Base-by-base conservation (phyloP, 2,329 filamentous ascomycete species). In the Aspergillus ochraceus region DNA sequence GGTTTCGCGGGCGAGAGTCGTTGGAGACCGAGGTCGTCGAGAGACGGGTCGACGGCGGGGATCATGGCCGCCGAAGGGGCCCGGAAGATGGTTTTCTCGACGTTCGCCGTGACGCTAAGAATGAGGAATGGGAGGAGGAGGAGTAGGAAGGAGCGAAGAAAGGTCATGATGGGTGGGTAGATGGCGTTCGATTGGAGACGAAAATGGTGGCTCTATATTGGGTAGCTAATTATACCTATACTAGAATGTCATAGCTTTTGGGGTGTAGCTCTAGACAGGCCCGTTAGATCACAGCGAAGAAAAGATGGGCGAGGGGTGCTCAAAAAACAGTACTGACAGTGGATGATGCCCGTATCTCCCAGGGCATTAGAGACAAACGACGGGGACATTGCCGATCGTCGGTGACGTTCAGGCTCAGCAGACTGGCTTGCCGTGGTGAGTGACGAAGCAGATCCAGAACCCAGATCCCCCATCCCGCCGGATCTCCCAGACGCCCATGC, bases 31-130 rank as follows among this genome's bases (percentile, higher is more conserved):
- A 93, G 80, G 69, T 85, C 80, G 60, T 85, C 81, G 53, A 91
- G 75, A 55, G 78, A 83, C 59, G 84, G 84, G 66, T 80, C 81
- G 54, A 80, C 74, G 56, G 83, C 75, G 39, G 88, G 84, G 50
- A 90, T 76, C 57, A 81, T 75, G 68, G 86, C 75, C 32, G 81
- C 75, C 32, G 79, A 72, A 11, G 93, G 92, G 22, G 86, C 92
- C 39, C 89, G 80, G 79, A 99, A 98, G 70, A 98, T 91, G 67
- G 86, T 83, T 78, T 99, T 99, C 75, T 98, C 95, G 57, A 90
- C 89, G 75, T 99, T 98, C 74, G 90, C 92, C 22, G 57, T 42
- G 6, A 55, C 61, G 30, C 65, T 51, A 50, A 56, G 32, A 20
- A 62, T 32, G 22, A 67, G 52, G 32, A 73, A 52, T 4, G 61